Percentiles rank a stretch among this genome's conserved stretches.
Evolutionary conservation across 345 rosid species (phyloP).

Genomic region (Sisymbrium irio): DNA sequence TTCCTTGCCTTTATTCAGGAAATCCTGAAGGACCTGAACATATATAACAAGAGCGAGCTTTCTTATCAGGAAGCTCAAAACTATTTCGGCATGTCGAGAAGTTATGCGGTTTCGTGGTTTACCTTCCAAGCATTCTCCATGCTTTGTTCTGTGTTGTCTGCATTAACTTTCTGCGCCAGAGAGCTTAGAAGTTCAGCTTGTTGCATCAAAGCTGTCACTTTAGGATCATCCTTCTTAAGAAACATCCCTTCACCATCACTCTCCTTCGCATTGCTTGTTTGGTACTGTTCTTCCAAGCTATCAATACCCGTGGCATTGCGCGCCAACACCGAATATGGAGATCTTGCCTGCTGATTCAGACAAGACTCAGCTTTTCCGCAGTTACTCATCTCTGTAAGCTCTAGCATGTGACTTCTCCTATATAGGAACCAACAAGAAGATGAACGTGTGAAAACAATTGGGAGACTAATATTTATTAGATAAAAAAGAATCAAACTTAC

Average conservation of each 20-base stretch:
- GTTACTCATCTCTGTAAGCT: constrained; percentile 41
- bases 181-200: constrained; percentile 91
- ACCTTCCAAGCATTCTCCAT: constrained; percentile 99
- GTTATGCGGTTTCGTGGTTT: constrained; percentile 13
- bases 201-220: constrained; percentile 77
- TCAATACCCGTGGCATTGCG: constrained; percentile 45
- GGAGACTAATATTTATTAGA: neutral
- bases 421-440: constrained; percentile 10
- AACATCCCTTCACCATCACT: constrained; percentile 62
- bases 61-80: constrained; percentile 2
- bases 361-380: constrained; percentile 21
- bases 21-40: constrained; percentile 79
- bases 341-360: constrained; percentile 42
- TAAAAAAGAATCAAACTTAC: constrained; percentile 23
- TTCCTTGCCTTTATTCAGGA: constrained; percentile 50
- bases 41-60: constrained; percentile 21
- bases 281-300: constrained; percentile 37
- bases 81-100: neutral
- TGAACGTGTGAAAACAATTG: neutral
- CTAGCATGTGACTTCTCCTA: constrained; percentile 70
- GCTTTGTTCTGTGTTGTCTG: constrained; percentile 79
- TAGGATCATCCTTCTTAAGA: constrained; percentile 83
- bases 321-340: constrained; percentile 65
- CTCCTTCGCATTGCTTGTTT: constrained; percentile 40
- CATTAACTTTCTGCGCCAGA: constrained; percentile 64